Evolutionary conservation across 2,329 filamentous ascomycete species (phyloP).

Genomic region (Tolypocladium ophioglossoides): DNA sequence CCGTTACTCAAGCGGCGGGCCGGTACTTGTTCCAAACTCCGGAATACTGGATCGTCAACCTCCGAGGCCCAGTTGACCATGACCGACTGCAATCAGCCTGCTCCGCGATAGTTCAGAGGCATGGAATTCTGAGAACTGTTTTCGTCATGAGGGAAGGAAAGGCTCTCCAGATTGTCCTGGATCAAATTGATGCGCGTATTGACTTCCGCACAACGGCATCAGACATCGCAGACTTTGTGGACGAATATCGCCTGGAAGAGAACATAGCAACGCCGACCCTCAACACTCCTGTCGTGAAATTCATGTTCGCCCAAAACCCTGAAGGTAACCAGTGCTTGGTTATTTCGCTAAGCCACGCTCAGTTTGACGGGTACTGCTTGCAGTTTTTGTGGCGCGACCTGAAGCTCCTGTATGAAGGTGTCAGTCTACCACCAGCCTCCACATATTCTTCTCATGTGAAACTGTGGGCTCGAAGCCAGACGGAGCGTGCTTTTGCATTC

Average conservation of each 20-base stretch:
- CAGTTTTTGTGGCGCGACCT: slow-evolving; percentile 26
- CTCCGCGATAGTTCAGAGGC: slow-evolving; percentile 19
- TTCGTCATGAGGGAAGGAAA: slow-evolving; percentile 30
- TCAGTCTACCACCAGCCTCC: not conserved
- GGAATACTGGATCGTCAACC: slow-evolving; percentile 4
- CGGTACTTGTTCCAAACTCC: slow-evolving; percentile 4
- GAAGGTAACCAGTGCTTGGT: slow-evolving; percentile 6
- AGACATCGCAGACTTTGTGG: slow-evolving; percentile 4
- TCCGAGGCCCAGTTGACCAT: not conserved
- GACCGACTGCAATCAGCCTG: slow-evolving; percentile 1
- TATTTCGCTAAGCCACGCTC: slow-evolving; percentile 30
- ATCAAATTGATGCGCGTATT: slow-evolving; percentile 2
- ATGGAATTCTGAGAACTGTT: slow-evolving; percentile 53
- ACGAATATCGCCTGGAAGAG: slow-evolving; percentile 1
- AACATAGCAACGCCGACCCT: slow-evolving; percentile 1
- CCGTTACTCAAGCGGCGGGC: slow-evolving; percentile 3
- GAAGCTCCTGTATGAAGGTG: slow-evolving; percentile 22
- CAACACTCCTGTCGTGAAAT: not conserved
- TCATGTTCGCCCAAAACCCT: not conserved
- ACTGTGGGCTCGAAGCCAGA: slow-evolving; percentile 1
- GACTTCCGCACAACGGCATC: not conserved
- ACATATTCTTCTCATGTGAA: slow-evolving; percentile 1
- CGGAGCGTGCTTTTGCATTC: not conserved
- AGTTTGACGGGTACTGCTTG: slow-evolving; percentile 34
- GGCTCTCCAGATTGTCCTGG: slow-evolving; percentile 4